Conservation (phyloP, 495 filamentous ascomycete species). For the Aspergillus biplanus region DNA sequence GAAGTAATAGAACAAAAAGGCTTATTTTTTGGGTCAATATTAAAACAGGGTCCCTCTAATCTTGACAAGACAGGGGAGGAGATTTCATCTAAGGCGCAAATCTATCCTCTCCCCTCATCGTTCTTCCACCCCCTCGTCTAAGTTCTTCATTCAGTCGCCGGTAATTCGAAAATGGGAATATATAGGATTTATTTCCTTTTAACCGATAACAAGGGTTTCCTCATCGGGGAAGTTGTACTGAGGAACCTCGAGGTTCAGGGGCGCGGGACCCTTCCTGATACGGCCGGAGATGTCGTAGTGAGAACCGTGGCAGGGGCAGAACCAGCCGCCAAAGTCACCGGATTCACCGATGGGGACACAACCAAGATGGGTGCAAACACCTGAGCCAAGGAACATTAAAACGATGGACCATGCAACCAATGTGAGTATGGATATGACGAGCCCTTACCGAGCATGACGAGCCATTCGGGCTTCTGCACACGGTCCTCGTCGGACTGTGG, state of each 20-base stretch:
- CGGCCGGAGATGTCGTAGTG: constrained; percentile 99
- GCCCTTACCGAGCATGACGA: constrained; percentile 91
- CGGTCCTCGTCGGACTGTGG: constrained; percentile 89
- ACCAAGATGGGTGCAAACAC: constrained; percentile 98
- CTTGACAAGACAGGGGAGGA: constrained; percentile 46
- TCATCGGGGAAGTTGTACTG: constrained; percentile 85
- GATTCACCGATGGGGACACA: constrained; percentile 99
- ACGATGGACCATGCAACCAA: background rate
- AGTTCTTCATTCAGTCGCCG: constrained; percentile 17
- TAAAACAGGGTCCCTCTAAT: constrained; percentile 53
- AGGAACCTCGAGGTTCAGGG: constrained; percentile 95
- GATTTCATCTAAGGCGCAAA: constrained; percentile 46
- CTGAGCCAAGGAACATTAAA: constrained; percentile 43
- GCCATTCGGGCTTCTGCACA: constrained; percentile 97
- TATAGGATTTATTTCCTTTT: constrained; percentile 30
- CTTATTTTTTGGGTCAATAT: constrained; percentile 49
- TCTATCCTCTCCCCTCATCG: constrained; percentile 29
- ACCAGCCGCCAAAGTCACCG: constrained; percentile 98
- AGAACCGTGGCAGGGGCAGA: constrained; percentile 99
- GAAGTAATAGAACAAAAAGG: constrained; percentile 36
- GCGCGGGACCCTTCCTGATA: constrained; percentile 92
- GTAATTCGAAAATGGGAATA: constrained; percentile 8
- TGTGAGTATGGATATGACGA: constrained; percentile 9
- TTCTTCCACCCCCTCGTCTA: constrained; percentile 22
- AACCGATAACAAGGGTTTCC: constrained; percentile 79